Evolutionary conservation across 164 flowering plant species (phyloP).

Genomic region (Pachysandra terminalis): DNA sequence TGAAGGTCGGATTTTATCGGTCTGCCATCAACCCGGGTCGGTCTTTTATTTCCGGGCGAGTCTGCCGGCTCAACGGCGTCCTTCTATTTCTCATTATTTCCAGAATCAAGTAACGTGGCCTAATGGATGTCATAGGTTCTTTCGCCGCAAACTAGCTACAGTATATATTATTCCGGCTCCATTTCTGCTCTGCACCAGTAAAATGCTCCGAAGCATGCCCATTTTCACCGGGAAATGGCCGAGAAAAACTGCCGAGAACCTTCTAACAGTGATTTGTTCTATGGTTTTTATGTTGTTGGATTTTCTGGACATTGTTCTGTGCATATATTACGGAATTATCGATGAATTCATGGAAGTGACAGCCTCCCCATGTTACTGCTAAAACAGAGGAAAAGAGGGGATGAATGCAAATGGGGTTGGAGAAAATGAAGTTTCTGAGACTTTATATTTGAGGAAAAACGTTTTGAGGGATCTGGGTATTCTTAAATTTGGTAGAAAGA

Average conservation of each 20-base stretch:
- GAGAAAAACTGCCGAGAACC: slow-evolving; percentile 10
- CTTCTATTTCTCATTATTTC: too few species aligned
- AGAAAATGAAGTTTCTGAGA: slow-evolving; percentile 47
- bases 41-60: too few species aligned
- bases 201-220: slow-evolving; percentile 8
- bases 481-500: slow-evolving; percentile 14
- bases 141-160: too few species aligned
- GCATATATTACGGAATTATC: slow-evolving; percentile 37
- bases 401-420: slow-evolving; percentile 2
- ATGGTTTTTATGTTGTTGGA: slow-evolving; percentile 60
- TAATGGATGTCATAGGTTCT: too few species aligned
- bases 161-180: neutral
- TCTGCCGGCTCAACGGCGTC: too few species aligned
- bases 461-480: slow-evolving; percentile 43
- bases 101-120: too few species aligned
- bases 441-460: slow-evolving; percentile 47
- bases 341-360: slow-evolving; percentile 48
- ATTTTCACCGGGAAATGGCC: slow-evolving; percentile 25
- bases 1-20: too few species aligned
- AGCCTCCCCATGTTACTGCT: slow-evolving; percentile 46
- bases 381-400: slow-evolving; percentile 9
- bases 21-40: too few species aligned
- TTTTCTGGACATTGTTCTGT: slow-evolving; percentile 49
- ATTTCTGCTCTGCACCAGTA: neutral
- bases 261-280: slow-evolving; percentile 22